A percentile compares a stretch with the other conserved stretches of the same genome.
phyloP scores from a whole-genome alignment of 495 filamentous ascomycete genomes.

The Neurospora intermedia region DNA sequence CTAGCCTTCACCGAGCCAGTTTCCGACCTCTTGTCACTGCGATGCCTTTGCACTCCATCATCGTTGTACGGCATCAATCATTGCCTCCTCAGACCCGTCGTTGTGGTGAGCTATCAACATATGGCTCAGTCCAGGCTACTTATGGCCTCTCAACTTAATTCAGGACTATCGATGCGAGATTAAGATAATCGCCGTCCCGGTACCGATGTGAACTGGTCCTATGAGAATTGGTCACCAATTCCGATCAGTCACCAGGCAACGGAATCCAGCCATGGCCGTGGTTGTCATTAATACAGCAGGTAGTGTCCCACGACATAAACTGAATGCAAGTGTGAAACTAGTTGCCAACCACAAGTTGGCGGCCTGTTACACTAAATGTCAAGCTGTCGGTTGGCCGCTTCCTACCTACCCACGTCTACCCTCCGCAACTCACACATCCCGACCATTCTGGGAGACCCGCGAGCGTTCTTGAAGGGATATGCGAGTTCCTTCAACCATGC shows the following conservation, averaged over 20 bases:
- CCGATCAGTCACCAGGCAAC: not conserved
- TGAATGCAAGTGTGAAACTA: not conserved
- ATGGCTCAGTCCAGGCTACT: not conserved
- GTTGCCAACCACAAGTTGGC: not conserved
- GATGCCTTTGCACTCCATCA: not conserved
- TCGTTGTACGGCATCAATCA: not conserved
- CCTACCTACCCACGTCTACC: not conserved
- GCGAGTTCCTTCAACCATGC: not conserved
- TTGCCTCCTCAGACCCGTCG: not conserved
- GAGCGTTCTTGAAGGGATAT: not conserved
- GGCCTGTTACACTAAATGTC: not conserved
- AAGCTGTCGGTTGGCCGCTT: not conserved
- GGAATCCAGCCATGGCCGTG: not conserved
- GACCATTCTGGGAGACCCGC: not conserved
- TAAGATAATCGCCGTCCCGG: not conserved
- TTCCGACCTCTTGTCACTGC: not conserved
- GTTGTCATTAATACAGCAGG: not conserved
- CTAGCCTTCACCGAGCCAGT: not conserved
- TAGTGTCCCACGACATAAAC: not conserved
- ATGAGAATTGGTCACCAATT: not conserved
- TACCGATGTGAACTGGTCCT: not conserved
- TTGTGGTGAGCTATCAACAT: not conserved
- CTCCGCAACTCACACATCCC: not conserved
- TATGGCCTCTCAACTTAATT: not conserved
- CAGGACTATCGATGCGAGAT: not conserved